These are phyloP conservation scores for Limnanthes douglasii DNA, from an alignment of 345 rosid genomes.

Conservation along the genomic window DNA sequence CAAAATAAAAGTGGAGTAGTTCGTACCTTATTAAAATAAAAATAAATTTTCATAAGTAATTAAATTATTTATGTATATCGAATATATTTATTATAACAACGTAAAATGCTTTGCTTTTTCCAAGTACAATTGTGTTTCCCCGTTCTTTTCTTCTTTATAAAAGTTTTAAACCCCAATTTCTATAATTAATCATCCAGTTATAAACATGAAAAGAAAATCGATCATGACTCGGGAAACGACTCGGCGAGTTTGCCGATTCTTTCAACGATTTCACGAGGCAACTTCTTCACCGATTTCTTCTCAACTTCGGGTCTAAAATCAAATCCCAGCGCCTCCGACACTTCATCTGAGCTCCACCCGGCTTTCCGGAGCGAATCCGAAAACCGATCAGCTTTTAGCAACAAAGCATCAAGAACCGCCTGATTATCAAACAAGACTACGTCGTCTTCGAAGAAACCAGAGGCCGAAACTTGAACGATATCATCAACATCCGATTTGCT, in stretches of 20 bases:
- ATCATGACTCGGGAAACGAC: slow-evolving; percentile 44
- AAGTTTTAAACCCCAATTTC: not conserved
- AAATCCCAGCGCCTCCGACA: slow-evolving; percentile 56
- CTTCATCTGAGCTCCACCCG: slow-evolving; percentile 92
- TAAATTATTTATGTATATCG: too few species aligned
- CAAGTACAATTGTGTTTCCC: slow-evolving; percentile 27
- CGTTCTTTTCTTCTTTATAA: slow-evolving; percentile 7
- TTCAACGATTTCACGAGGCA: slow-evolving; percentile 43
- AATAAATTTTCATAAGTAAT: too few species aligned
- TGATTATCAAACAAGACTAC: slow-evolving; percentile 50
- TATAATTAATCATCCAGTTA: not conserved
- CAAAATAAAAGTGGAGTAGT: too few species aligned
- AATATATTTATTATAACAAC: too few species aligned
- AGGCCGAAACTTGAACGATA: slow-evolving; percentile 52
- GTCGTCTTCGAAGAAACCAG: slow-evolving; percentile 53
- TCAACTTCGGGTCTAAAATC: slow-evolving; percentile 51
- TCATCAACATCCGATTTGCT: slow-evolving; percentile 53
- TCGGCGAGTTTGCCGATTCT: slow-evolving; percentile 47
- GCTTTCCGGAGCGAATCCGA: slow-evolving; percentile 61
- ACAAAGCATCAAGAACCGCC: slow-evolving; percentile 46
- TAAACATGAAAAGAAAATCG: not conserved
- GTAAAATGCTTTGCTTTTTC: slow-evolving; percentile 12
- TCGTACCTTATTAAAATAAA: too few species aligned
- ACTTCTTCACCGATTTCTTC: slow-evolving; percentile 39
- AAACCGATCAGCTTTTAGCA: slow-evolving; percentile 56